Percentiles rank a stretch among this genome's conserved stretches.
Conservation (phyloP, 1,284 basidiomycete species). For the Athelia sp. region DNA sequence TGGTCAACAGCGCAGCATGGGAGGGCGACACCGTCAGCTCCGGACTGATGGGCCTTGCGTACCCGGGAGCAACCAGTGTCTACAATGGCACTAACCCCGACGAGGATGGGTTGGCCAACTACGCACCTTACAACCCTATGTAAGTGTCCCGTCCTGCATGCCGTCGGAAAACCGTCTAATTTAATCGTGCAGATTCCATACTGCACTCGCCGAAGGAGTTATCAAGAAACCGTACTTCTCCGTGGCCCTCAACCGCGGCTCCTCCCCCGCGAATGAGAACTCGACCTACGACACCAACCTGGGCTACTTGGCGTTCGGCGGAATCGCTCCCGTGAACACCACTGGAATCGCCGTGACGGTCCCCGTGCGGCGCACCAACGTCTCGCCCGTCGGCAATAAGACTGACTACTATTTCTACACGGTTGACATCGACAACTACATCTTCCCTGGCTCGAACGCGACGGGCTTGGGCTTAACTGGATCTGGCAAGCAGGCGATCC, state of each 20-base stretch:
- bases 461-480: too few species aligned
- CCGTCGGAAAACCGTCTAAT: too few species aligned
- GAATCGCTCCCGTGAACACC: constrained; percentile 7
- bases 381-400: constrained; percentile 2
- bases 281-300: constrained; percentile 9
- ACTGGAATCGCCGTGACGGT: constrained; percentile 14
- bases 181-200: background rate
- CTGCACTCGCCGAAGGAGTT: too few species aligned
- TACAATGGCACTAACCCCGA: constrained; percentile 13
- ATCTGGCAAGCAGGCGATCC: constrained; percentile 9
- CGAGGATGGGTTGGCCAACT: constrained; percentile 7
- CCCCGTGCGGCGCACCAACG: constrained; percentile 14
- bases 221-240: constrained; percentile 7
- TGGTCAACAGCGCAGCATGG: constrained; percentile 18
- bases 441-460: constrained; percentile 14
- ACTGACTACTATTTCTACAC: constrained; percentile 17
- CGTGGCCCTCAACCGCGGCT: constrained; percentile 11
- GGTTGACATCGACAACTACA: constrained; percentile 16
- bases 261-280: constrained; percentile 4
- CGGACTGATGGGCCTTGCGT: constrained; percentile 15
- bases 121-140: constrained; percentile 15
- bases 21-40: constrained; percentile 17
- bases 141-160: too few species aligned
- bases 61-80: constrained; percentile 13
- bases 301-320: constrained; percentile 12